Evolutionary conservation across 495 filamentous ascomycete genomes (phyloP).

Genomic region (Opeltia flavorubescens): DNA sequence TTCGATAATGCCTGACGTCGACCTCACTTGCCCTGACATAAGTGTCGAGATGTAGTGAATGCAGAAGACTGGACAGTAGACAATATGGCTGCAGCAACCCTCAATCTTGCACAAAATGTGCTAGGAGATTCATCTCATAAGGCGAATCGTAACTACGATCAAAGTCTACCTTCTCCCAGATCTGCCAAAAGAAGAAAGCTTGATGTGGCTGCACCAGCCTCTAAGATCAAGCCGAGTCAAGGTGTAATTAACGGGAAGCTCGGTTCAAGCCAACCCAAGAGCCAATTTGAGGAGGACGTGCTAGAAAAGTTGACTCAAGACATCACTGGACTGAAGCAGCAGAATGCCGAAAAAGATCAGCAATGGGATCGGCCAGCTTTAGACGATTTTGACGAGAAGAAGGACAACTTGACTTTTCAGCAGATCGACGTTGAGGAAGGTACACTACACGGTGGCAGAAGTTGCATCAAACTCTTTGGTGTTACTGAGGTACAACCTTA

Average conservation of each 20-base stretch:
- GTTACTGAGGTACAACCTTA: conserved; percentile 62
- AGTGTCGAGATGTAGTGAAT: too few relatives aligned
- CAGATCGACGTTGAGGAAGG: conserved; percentile 94
- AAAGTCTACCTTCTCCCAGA: conserved; percentile 30
- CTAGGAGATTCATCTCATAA: conserved; percentile 44
- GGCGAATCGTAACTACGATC: conserved; percentile 30
- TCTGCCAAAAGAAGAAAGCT: conserved; percentile 67
- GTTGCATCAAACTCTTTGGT: conserved; percentile 79
- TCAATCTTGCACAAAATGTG: conserved; percentile 42
- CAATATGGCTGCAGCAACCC: conserved; percentile 37
- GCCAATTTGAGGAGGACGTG: conserved; percentile 84
- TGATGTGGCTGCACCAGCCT: conserved; percentile 39
- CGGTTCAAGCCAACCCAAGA: conserved; percentile 74
- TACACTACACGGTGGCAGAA: conserved; percentile 51
- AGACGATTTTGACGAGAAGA: conserved; percentile 54
- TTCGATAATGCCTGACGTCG: too few relatives aligned
- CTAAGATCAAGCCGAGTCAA: conserved; percentile 45
- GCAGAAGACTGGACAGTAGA: too few relatives aligned
- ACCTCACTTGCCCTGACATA: not conserved
- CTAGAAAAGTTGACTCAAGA: conserved; percentile 91
- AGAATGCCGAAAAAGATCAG: conserved; percentile 85
- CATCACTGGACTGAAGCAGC: conserved; percentile 66
- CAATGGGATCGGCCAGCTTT: conserved; percentile 76
- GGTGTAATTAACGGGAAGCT: conserved; percentile 43
- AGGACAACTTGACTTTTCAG: conserved; percentile 71